phyloP scores from a whole-genome alignment of 495 filamentous ascomycete species.

The Penicillium simplicissimum region DNA sequence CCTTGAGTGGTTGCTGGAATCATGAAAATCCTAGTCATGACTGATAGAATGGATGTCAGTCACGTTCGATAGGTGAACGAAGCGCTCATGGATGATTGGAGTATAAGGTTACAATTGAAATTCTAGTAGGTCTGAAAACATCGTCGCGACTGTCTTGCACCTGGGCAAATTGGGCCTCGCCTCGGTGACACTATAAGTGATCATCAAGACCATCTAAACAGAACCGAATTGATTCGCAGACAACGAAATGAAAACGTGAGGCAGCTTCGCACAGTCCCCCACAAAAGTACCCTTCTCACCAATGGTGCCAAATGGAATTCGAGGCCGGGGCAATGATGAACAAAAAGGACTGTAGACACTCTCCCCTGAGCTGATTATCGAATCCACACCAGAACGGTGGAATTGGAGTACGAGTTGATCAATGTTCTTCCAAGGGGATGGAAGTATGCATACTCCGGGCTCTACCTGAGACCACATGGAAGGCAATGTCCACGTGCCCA shows the following conservation, averaged over 20 bases:
- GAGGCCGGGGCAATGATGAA: not conserved
- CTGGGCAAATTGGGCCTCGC: too few relatives aligned
- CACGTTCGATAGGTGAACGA: too few relatives aligned
- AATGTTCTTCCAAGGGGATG: not conserved
- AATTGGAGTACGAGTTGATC: not conserved
- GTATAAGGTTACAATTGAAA: too few relatives aligned
- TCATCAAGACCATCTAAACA: not conserved
- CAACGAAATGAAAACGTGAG: not conserved
- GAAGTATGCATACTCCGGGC: not conserved
- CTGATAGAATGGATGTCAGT: too few relatives aligned
- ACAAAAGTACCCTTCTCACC: not conserved
- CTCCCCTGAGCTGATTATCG: not conserved
- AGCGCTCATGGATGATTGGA: too few relatives aligned
- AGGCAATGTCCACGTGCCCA: slow-evolving; percentile 12
- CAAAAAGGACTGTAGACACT: not conserved
- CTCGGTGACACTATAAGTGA: too few relatives aligned
- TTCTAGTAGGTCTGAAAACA: too few relatives aligned
- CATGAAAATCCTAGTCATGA: too few relatives aligned
- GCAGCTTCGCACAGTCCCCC: not conserved
- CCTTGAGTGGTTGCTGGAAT: too few relatives aligned
- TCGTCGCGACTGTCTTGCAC: too few relatives aligned
- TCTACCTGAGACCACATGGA: slow-evolving; percentile 15
- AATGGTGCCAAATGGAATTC: not conserved
- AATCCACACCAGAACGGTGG: not conserved
- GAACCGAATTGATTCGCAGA: not conserved